Conservation (phyloP, 305 asterid species). For the Rubia peregrina region DNA sequence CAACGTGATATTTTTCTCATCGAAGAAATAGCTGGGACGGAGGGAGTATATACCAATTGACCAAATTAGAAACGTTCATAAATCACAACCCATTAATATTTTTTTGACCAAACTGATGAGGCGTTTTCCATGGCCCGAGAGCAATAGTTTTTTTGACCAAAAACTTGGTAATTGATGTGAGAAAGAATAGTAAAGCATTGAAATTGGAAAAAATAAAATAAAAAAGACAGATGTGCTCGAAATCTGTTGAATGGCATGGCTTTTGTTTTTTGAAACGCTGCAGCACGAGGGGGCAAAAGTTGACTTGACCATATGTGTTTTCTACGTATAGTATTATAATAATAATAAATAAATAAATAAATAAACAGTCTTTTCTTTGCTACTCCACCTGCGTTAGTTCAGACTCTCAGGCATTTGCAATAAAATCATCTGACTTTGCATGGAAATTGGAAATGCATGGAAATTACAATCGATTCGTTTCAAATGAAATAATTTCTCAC, state of each 20-base stretch:
- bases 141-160: background rate
- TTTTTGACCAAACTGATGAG: background rate
- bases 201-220: background rate
- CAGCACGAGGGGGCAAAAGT: background rate
- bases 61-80: background rate
- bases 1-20: too few species aligned
- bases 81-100: background rate
- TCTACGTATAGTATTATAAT: too few species aligned
- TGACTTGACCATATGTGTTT: background rate
- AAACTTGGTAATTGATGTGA: background rate
- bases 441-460: constrained; percentile 9
- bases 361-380: too few species aligned
- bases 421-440: constrained; percentile 5
- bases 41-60: too few species aligned
- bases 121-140: constrained; percentile 5
- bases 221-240: background rate
- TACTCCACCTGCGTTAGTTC: background rate
- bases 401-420: background rate
- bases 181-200: background rate
- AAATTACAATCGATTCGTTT: background rate
- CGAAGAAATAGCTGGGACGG: too few species aligned
- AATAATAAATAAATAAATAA: too few species aligned
- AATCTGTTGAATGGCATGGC: background rate
- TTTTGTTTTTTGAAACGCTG: constrained; percentile 3
- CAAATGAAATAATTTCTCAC: background rate